Percentiles rank a stretch among this genome's conserved stretches.
These are phyloP conservation scores for Linum tenue DNA, from an alignment of 345 rosid genomes.

Conservation along the genomic window DNA sequence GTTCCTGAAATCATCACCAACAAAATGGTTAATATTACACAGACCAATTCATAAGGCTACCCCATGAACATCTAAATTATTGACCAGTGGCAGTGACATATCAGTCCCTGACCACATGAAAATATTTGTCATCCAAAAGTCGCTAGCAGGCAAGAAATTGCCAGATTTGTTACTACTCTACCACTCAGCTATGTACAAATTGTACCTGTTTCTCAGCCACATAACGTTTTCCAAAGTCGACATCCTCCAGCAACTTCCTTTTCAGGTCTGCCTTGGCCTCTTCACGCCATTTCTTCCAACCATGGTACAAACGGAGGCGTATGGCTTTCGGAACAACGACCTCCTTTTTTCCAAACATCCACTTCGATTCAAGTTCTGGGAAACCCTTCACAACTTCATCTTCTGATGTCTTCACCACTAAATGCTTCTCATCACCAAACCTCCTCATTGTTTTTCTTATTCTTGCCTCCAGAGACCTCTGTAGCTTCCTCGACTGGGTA, in stretches of 20 bases:
- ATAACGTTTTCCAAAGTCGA: constrained; percentile 69
- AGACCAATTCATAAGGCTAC: constrained; percentile 1
- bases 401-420: constrained; percentile 55
- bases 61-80: too few species aligned
- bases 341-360: constrained; percentile 91
- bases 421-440: constrained; percentile 64
- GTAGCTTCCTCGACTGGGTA: constrained; percentile 64
- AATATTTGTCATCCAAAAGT: too few species aligned
- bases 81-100: too few species aligned
- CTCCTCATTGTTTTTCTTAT: constrained; percentile 63
- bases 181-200: constrained; percentile 14
- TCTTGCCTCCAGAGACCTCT: constrained; percentile 49
- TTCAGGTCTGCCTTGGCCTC: constrained; percentile 78
- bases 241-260: constrained; percentile 59
- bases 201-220: constrained; percentile 66
- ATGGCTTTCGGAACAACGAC: constrained; percentile 82
- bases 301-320: constrained; percentile 63
- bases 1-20: constrained; percentile 45
- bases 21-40: constrained; percentile 10
- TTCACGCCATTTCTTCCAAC: constrained; percentile 94
- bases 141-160: background rate
- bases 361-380: constrained; percentile 79
- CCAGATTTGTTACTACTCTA: background rate
- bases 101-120: too few species aligned
- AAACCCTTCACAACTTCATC: constrained; percentile 76